A percentile compares a stretch with the other conserved stretches of the same genome.
These are phyloP conservation scores for Sarocladium strictum DNA, from an alignment of 2,329 filamentous ascomycete species.

Conservation along the genomic window DNA sequence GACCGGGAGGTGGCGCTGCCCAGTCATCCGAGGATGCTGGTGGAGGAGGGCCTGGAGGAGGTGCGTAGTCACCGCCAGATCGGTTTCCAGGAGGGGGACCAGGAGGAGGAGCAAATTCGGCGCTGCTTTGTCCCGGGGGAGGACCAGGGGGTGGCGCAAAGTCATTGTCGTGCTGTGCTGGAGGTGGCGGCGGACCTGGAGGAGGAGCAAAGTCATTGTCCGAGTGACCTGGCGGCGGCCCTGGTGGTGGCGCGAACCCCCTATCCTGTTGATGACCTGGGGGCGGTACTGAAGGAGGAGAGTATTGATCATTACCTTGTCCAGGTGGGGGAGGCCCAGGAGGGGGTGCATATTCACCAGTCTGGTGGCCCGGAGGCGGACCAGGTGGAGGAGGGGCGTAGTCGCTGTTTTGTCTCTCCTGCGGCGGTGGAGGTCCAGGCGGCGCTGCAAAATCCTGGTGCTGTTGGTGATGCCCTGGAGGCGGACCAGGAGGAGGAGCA, in stretches of 20 bases:
- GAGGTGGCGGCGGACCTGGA: background rate
- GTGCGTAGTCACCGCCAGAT: slow-evolving; percentile 10
- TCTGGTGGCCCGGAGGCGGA: background rate
- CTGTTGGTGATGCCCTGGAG: slow-evolving; percentile 15
- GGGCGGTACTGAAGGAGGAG: background rate
- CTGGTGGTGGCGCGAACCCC: slow-evolving; percentile 16
- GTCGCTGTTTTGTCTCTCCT: slow-evolving; percentile 4
- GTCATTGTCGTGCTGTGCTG: background rate
- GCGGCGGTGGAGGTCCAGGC: slow-evolving; percentile 1
- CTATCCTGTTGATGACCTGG: slow-evolving; percentile 10
- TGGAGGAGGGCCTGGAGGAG: slow-evolving; percentile 8
- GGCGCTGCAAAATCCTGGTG: slow-evolving; percentile 10
- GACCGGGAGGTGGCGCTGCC: slow-evolving; percentile 31
- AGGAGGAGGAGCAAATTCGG: slow-evolving; percentile 7
- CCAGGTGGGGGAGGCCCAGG: background rate
- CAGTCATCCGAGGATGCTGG: slow-evolving; percentile 14
- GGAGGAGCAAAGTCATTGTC: slow-evolving; percentile 6
- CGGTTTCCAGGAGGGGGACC: slow-evolving; percentile 8
- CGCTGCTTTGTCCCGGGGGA: background rate
- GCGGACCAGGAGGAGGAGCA: background rate
- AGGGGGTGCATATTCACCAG: background rate
- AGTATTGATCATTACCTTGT: background rate
- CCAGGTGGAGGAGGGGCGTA: slow-evolving; percentile 14
- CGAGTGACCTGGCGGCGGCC: slow-evolving; percentile 15
- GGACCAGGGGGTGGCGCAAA: slow-evolving; percentile 7